phyloP scores from a whole-genome alignment of 768 basidiomycete species.

The Nevesoporus exiguus region DNA sequence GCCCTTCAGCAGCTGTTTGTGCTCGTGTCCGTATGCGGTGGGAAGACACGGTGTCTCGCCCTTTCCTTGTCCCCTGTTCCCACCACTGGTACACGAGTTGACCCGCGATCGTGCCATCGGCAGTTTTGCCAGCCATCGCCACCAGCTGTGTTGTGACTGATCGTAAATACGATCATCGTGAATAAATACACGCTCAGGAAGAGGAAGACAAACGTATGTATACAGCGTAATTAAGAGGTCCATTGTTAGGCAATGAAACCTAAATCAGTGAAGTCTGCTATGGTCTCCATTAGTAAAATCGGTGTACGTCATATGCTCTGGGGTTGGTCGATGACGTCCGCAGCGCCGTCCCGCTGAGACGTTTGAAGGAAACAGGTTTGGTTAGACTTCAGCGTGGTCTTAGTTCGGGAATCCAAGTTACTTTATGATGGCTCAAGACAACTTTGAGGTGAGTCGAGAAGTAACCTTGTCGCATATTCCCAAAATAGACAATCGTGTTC shows the following conservation, averaged over 20 bases:
- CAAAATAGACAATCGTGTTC: constrained; percentile 52
- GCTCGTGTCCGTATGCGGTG: constrained; percentile 13
- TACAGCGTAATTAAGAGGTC: constrained; percentile 52
- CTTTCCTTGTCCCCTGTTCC: constrained; percentile 8
- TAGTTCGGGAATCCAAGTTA: constrained; percentile 36
- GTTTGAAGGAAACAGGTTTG: constrained; percentile 55
- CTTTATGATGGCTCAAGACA: constrained; percentile 56
- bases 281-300: constrained; percentile 53
- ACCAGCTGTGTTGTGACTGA: constrained; percentile 12
- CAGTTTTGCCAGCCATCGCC: constrained; percentile 6
- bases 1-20: constrained; percentile 6
- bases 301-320: constrained; percentile 51
- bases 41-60: constrained; percentile 19
- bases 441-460: constrained; percentile 57
- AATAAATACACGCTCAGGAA: constrained; percentile 4
- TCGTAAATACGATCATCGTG: constrained; percentile 30
- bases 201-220: constrained; percentile 42
- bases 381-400: constrained; percentile 46
- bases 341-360: constrained; percentile 41
- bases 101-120: constrained; percentile 3
- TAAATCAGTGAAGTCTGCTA: constrained; percentile 57
- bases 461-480: constrained; percentile 51
- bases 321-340: constrained; percentile 53
- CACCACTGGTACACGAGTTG: constrained; percentile 7
- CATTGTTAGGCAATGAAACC: constrained; percentile 59